These are phyloP conservation scores for Hirschfeldia incana DNA, from an alignment of 345 rosid genomes.

Conservation along the genomic window DNA sequence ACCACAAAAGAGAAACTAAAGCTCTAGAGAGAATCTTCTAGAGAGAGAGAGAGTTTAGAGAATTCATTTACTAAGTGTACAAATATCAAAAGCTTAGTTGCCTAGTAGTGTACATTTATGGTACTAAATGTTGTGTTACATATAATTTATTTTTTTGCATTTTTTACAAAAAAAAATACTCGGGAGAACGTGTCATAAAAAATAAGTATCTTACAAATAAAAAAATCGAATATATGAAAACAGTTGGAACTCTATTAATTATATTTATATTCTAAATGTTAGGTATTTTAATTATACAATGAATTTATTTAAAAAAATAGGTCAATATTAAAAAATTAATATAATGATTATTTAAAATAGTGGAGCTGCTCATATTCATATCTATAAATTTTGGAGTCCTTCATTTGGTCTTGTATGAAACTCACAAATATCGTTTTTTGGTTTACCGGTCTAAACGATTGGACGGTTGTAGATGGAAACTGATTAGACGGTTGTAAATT, in stretches of 20 bases:
- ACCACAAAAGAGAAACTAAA: no score
- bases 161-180: neutral
- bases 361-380: neutral
- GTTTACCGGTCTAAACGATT: conserved; percentile 16
- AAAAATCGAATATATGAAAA: no score
- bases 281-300: no score
- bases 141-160: neutral
- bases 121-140: neutral
- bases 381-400: neutral
- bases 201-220: neutral
- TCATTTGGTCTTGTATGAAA: neutral
- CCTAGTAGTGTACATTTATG: neutral
- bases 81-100: no score
- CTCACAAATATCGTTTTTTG: neutral
- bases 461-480: conserved; percentile 29
- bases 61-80: no score
- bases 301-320: no score
- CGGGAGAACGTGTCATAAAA: neutral
- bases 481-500: conserved; percentile 16
- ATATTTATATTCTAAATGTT: no score
- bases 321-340: neutral
- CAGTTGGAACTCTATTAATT: no score
- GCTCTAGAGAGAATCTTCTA: no score
- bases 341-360: neutral
- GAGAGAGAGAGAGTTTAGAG: no score